A percentile compares a stretch with the other conserved stretches of the same genome.
Evolutionary conservation across 176 grass and related monocot species (phyloP).

Genomic region (Pontederia crassipes): DNA sequence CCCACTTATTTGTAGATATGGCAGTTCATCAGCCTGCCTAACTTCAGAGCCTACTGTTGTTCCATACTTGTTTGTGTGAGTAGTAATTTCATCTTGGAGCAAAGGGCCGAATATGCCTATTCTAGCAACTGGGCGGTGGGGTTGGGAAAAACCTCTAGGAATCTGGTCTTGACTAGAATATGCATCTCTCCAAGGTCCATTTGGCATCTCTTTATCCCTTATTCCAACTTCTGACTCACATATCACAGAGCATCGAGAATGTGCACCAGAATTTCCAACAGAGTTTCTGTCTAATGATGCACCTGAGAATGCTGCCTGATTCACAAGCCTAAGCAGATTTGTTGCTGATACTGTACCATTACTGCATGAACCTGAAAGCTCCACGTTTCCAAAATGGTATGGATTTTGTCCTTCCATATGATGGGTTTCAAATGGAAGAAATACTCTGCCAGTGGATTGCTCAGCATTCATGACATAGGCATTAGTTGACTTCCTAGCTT

Average conservation of each 20-base stretch:
- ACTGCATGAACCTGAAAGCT: conserved; percentile 17
- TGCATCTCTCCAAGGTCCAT: conserved; percentile 18
- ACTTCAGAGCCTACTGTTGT: conserved; percentile 39
- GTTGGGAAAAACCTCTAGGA: conserved; percentile 32
- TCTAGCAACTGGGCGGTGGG: conserved; percentile 48
- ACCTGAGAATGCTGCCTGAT: conserved; percentile 26
- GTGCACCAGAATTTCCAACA: conserved; percentile 18
- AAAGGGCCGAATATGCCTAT: conserved; percentile 52
- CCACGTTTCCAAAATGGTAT: conserved; percentile 22
- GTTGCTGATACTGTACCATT: conserved; percentile 42
- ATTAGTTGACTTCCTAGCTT: neutral
- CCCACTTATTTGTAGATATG: neutral
- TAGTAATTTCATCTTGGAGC: conserved; percentile 61
- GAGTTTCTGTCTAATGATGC: conserved; percentile 17
- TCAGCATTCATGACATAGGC: conserved; percentile 8
- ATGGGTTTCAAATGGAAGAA: conserved; percentile 13
- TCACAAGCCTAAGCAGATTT: conserved; percentile 50
- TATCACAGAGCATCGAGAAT: conserved; percentile 25
- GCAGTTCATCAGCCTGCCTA: conserved; percentile 13
- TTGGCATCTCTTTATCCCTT: conserved; percentile 17
- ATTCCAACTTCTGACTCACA: conserved; percentile 3
- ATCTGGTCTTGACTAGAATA: conserved; percentile 21
- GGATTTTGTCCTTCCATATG: conserved; percentile 23
- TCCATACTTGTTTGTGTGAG: conserved; percentile 35
- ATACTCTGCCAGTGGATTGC: conserved; percentile 22